phyloP scores from a whole-genome alignment of 2,329 filamentous ascomycete species.

The Golovinomyces cichoracearum region DNA sequence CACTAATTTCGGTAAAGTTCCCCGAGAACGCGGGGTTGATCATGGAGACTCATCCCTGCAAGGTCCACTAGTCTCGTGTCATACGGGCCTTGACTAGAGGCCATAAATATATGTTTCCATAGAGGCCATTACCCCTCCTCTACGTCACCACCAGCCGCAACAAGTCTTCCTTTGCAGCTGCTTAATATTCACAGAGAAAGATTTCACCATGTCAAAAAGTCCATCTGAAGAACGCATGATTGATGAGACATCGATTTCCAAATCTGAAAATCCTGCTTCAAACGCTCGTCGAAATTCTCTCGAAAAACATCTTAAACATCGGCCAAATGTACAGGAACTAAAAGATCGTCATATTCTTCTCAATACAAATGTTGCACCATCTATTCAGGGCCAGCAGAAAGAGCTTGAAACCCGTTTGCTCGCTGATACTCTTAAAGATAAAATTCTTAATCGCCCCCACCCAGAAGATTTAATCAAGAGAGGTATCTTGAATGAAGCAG shows the following conservation, averaged over 20 bases:
- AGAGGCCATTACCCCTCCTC: no score
- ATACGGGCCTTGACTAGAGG: no score
- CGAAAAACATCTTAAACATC: conserved; percentile 44
- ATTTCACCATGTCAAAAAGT: background rate
- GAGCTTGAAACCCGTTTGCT: conserved; percentile 69
- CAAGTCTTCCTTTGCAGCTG: no score
- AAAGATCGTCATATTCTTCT: conserved; percentile 43
- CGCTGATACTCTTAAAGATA: conserved; percentile 64
- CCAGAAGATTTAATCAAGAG: conserved; percentile 53
- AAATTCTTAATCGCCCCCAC: conserved; percentile 50
- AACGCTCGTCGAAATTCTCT: conserved; percentile 38
- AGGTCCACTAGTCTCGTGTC: no score
- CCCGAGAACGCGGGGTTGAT: no score
- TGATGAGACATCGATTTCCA: background rate
- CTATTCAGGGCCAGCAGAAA: conserved; percentile 49
- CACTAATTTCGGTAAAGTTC: no score
- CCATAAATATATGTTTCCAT: no score
- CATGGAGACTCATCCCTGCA: no score
- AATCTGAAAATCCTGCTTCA: background rate
- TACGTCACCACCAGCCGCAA: background rate
- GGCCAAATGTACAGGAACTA: conserved; percentile 38
- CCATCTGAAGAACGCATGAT: background rate
- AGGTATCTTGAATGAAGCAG: conserved; percentile 38
- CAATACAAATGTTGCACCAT: conserved; percentile 41
- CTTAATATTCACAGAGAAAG: no score